Base-by-base conservation (phyloP, 108 stramenopile species). In the Skeletonema menzelii region DNA sequence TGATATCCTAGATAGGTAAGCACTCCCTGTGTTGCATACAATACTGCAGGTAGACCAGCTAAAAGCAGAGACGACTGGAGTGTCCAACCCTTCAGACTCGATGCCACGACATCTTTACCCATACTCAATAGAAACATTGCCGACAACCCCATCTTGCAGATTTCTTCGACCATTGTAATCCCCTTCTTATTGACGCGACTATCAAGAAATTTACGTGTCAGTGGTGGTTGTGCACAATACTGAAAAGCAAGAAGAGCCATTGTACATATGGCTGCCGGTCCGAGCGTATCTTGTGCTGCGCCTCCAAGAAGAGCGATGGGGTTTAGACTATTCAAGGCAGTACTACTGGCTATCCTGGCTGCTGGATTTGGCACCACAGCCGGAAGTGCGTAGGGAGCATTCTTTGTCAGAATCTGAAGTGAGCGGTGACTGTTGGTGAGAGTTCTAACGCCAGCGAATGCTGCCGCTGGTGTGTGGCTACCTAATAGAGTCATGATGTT, bases 1-100 rank as follows among this genome's bases (percentile, higher is more conserved):
- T 89, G 86, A 71, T 96, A 93, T 37, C 91, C 91, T 13, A 88
- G 37, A 65, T 90, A 92, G 8, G 84, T 75, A 11, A 89, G 71
- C 27, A 92, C 78, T 56, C 89, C 92, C 63, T 97, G 97, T 14
- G 92, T 56, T 24, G 92, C 90, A 79, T 96, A 97, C 26, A 94
- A 65, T 8, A 75, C 53, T n/a, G 97, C 93, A 11, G 97, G 97
- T 20, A 95, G 35, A 13, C 91, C 94, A 7, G 95, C 95, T 10
- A 80, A 46, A 13, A 76, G 46, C 42, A 89, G 67, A 5, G 82
- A 88, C 0, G 82, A 82, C 12, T 68, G 78, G 15, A 87, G 69
- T 13, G 86, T 82, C 89, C 89, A 90, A 20, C 78, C 78, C 27
- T 72, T 65, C 13, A 79, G 67, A 40, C 56, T 67, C 15, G 78